A percentile compares a stretch with the other conserved stretches of the same genome.
Conservation (phyloP, 2,329 filamentous ascomycete species). For the Aspergillus sojae region DNA sequence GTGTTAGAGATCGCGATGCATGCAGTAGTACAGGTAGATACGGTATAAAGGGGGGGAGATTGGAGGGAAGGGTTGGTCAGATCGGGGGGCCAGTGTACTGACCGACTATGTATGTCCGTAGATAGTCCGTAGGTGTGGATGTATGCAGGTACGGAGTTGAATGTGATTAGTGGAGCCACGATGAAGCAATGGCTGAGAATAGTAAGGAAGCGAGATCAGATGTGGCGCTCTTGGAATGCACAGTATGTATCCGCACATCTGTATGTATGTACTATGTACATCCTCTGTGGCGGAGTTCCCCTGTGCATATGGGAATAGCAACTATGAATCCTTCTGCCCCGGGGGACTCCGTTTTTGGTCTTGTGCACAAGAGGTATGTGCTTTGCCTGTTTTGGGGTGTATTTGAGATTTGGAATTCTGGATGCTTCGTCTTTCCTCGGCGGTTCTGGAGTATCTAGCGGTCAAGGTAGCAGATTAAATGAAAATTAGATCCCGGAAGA, state of each 20-base stretch:
- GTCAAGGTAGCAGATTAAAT: not conserved
- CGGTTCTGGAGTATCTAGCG: not conserved
- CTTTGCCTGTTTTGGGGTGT: not conserved
- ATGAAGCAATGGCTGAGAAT: not conserved
- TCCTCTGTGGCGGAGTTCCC: not conserved
- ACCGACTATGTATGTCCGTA: not conserved
- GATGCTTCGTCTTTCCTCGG: not conserved
- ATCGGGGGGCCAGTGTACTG: not conserved
- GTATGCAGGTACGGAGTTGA: not conserved
- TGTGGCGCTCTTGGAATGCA: not conserved
- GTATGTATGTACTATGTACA: not conserved
- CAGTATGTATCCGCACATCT: not conserved
- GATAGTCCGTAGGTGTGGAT: not conserved
- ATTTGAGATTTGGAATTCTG: not conserved
- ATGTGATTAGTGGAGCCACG: constrained; percentile 7
- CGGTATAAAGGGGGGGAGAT: not conserved
- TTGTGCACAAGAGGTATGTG: not conserved
- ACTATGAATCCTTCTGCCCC: not conserved
- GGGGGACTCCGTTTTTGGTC: not conserved
- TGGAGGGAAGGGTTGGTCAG: not conserved
- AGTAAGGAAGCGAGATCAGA: not conserved
- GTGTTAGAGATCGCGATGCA: constrained; percentile 1
- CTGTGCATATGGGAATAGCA: not conserved
- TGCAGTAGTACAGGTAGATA: constrained; percentile 1
- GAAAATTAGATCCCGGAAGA: not conserved